Conservation (phyloP, 495 filamentous ascomycete species). For the Glarea lozoyensis region DNA sequence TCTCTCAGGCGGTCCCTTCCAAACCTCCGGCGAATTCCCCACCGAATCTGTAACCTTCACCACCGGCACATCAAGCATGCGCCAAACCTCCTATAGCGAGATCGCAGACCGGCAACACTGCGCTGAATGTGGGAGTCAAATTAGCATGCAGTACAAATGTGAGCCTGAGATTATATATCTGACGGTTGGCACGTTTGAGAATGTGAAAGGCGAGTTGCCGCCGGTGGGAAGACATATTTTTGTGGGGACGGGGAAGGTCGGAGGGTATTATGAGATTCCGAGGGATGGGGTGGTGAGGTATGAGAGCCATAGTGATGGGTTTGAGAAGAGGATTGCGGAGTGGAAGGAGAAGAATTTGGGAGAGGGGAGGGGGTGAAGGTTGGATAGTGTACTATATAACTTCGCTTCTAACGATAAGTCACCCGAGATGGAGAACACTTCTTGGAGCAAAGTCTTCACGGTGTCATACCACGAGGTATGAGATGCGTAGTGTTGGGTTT, state of each 20-base stretch:
- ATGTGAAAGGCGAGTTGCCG: conserved; percentile 14
- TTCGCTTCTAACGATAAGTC: too few relatives aligned
- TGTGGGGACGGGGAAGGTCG: conserved; percentile 8
- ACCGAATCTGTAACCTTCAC: conserved; percentile 7
- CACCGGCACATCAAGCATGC: not conserved
- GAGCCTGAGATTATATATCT: conserved; percentile 13
- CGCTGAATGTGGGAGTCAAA: conserved; percentile 15
- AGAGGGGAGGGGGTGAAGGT: too few relatives aligned
- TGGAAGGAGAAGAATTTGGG: too few relatives aligned
- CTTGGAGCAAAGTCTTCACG: too few relatives aligned
- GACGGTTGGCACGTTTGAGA: conserved; percentile 17
- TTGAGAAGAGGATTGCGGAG: conserved; percentile 14
- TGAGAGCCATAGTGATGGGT: conserved; percentile 6
- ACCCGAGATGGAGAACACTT: too few relatives aligned
- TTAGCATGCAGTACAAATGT: conserved; percentile 19
- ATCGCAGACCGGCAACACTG: conserved; percentile 14
- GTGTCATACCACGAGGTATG: too few relatives aligned
- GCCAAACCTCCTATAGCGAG: conserved; percentile 9
- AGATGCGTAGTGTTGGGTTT: conserved; percentile 9
- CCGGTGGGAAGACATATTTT: conserved; percentile 16
- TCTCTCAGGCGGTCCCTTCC: conserved; percentile 17
- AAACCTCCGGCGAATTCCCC: conserved; percentile 16
- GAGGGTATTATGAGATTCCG: conserved; percentile 14
- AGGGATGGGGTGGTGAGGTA: conserved; percentile 14
- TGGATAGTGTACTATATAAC: too few relatives aligned